Base-by-base conservation (phyloP, 139 green algal genomes). In the Chlorella sp. region DNA sequence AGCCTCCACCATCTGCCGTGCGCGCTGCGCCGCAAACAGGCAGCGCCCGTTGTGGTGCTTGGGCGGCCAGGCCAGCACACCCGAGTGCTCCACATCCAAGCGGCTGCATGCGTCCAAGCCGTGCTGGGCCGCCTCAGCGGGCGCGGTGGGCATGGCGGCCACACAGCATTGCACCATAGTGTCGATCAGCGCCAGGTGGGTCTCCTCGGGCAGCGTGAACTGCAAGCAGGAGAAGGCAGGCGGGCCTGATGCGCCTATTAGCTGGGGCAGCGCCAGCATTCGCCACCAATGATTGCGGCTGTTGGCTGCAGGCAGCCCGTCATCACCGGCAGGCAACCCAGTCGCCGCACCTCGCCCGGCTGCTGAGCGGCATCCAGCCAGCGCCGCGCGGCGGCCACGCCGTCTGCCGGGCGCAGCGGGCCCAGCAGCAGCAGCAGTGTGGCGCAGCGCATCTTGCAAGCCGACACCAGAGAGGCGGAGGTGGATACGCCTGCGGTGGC, bases 381-480 rank as follows among this genome's bases (percentile, higher is more conserved):
- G 70, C 65, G 70, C 68, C n/a, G 17, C 4, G 69, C 81, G 0
- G 81, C 81, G 12, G 51, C n/a, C 6, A 34, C 67, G 51, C 69
- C 81, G 36, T 80, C 60, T 28, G 39, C 23, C 11, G 81, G 81
- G 47, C 41, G 26, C 56, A 88, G 69, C 39, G 84, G 78, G n/a
- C 72, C 84, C 57, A 88, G 69, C 70, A 84, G 63, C 12, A 26
- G 20, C 69, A 88, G 75, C 78, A 88, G 69, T 17, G 76, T 39
- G n/a, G 65, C 63, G 30, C 84, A 88, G 25, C 84, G 84, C 56
- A 17, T 17, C 56, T 80, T 85, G 78, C 76, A 88, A 15, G 76
- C 84, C 4, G 39, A 21, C 4, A 38, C 78, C 56, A 88, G 78
- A 2, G 74, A 83, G 41, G 73, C 75, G 0, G 75, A 76, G 56